Conservation (phyloP, 2,329 filamentous ascomycete genomes). For the Sclerotiophoma versabilis region DNA sequence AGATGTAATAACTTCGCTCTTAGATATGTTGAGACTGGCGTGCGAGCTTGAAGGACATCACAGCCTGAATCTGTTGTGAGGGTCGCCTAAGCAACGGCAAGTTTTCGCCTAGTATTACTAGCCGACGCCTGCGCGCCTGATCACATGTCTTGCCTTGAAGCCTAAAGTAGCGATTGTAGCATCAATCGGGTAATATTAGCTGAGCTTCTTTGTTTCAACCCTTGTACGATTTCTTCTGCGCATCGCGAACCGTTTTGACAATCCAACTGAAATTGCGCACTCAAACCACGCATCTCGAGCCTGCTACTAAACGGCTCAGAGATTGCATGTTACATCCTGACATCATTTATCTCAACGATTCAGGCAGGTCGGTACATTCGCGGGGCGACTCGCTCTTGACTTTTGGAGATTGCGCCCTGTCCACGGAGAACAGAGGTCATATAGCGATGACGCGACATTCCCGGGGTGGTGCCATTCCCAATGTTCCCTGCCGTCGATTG, state of each 20-base stretch:
- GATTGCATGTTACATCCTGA: background rate
- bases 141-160: slow-evolving; percentile 6
- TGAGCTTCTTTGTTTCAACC: slow-evolving; percentile 9
- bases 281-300: background rate
- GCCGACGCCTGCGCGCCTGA: background rate
- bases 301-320: background rate
- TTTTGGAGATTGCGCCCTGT: background rate
- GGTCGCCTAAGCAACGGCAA: slow-evolving; percentile 1
- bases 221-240: slow-evolving; percentile 28
- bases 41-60: background rate
- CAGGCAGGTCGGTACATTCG: background rate
- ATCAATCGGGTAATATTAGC: slow-evolving; percentile 7
- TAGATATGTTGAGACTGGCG: background rate
- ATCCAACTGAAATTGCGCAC: slow-evolving; percentile 2
- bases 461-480: background rate
- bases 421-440: background rate
- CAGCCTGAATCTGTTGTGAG: background rate
- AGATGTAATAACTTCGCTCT: background rate
- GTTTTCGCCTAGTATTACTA: background rate
- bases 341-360: background rate
- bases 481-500: background rate
- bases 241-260: slow-evolving; percentile 22
- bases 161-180: slow-evolving; percentile 11
- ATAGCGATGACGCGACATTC: too few species aligned
- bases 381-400: background rate